Evolutionary conservation across 2,329 filamentous ascomycete genomes (phyloP), one percentile per base, ranked within the genome.

Genomic region (Colletotrichum orbiculare): DNA sequence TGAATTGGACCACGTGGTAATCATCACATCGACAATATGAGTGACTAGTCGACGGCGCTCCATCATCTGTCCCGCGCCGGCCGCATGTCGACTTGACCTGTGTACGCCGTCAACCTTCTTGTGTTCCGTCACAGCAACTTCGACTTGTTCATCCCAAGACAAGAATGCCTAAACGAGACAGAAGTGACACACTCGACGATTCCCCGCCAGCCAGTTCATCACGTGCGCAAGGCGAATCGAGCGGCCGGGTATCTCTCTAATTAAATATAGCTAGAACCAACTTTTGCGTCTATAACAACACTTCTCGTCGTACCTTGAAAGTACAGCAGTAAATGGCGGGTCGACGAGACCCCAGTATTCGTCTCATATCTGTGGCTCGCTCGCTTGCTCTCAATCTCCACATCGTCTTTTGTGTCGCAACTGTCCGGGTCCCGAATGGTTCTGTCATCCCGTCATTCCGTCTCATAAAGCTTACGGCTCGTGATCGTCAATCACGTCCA

Each of bases 401-500:
- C 8, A 11, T 17, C n/a, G 38, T 33, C 17, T 54, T 45, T 25
- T 49, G 33, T 54, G 12, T 13, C 3, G 1, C n/a, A n/a, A 12
- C 15, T 15, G 46, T 48, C 17, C 47, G 33, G 25, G 13, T 15
- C n/a, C 38, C 25, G 11, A 13, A 54, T 53, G 41, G 45, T 64
- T 15, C 43, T 47, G 38, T 64, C 59, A 52, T 64, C 47, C 53
- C 59, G 37, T 64, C 47, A 35, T 41, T 37, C 37, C 25, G n/a
- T 50, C 12, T 46, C 10, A 52, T 8, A 9, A 33, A 13, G 39
- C 42, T 66, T 50, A 75, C 39, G 72, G 71, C 57, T 68, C 72
- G 13, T 72, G 68, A 61, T 73, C 72, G 46, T 76, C 73, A 64
- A 75, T 72, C 45, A 76, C 72, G 63, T 74, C 72, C 69, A 78